Evolutionary conservation across 1,284 basidiomycete species (phyloP).

Genomic region (Tylopilus orsonianus): DNA sequence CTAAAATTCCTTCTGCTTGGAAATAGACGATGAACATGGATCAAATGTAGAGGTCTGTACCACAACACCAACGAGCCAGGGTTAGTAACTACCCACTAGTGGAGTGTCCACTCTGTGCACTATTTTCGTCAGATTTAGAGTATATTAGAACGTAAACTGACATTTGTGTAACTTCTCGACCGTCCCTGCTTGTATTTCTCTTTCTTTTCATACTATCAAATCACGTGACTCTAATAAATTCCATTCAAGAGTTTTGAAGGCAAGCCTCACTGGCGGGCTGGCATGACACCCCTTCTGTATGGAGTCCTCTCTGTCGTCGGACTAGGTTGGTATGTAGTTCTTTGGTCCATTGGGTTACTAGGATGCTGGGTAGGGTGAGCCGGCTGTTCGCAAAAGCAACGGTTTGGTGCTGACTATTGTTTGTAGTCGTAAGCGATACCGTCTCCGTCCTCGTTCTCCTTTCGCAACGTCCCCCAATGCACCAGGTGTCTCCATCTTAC

Average conservation of each 20-base stretch:
- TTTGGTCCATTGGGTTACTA: conserved; percentile 77
- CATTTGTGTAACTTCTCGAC: too few species aligned
- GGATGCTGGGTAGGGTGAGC: conserved; percentile 82
- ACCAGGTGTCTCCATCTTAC: conserved; percentile 88
- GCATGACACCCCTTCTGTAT: too few species aligned
- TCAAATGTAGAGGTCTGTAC: conserved; percentile 6
- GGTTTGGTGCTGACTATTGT: conserved; percentile 17
- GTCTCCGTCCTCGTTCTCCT: conserved; percentile 63
- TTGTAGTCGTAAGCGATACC: conserved; percentile 70
- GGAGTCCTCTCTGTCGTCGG: conserved; percentile 44
- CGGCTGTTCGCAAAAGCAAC: neutral
- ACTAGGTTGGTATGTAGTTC: conserved; percentile 66
- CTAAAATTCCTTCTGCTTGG: conserved; percentile 84
- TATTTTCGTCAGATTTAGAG: too few species aligned
- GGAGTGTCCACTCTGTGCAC: too few species aligned
- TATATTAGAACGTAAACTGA: too few species aligned
- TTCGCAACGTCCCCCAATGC: conserved; percentile 53
- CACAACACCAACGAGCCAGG: too few species aligned
- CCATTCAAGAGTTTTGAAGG: too few species aligned
- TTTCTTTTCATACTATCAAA: too few species aligned
- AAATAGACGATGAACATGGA: conserved; percentile 32
- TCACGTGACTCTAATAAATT: too few species aligned
- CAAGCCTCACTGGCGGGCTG: neutral
- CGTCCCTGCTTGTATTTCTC: too few species aligned
- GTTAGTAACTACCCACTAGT: too few species aligned